Base-by-base conservation (phyloP, 2,329 filamentous ascomycete genomes). In the Cercospora sp. region DNA sequence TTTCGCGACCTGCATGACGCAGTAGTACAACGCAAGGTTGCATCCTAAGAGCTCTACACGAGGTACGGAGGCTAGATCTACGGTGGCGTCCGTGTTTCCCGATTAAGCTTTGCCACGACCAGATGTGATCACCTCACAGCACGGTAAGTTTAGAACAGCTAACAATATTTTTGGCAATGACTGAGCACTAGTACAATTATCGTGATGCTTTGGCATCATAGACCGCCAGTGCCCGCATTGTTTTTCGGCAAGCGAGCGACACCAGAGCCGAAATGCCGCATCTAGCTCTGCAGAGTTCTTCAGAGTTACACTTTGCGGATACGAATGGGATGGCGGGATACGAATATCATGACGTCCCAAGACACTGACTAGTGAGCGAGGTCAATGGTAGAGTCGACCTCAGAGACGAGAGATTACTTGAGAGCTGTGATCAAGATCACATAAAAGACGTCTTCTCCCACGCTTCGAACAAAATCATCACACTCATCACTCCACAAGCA, bases 31-130 rank as follows among this genome's bases (percentile, higher is more conserved):
- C 13, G 10, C 28, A 58, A 58, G 55, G 55, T 58, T 58, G 32
- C 55, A 34, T 58, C 13, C 28, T 30, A 34, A 64, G n/a, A 58
- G 18, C 62, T 62, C 61, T 45, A 65, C 55, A 68, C 55, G 62
- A 53, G 37, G 40, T 43, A 58, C 55, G 37, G 34, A 59, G 55
- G 21, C 57, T 65, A 63, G 45, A 30, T 43, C 40, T 63, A 45
- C 61, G 57, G 55, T 43, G 55, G 55, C 55, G 55, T 30, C 13
- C 55, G 55, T 58, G 55, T 58, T 53, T 21, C 37, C 16, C 59
- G 24, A 45, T 34, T 40, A 30, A 49, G 8, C 32, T 26, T 43
- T 32, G 40, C 45, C 43, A 66, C 43, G 64, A 57, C 65, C 51
- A 55, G 18, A 49, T 16, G 12, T 18, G 62, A 34, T 16, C 59